Percentiles rank a stretch among this genome's conserved stretches.
These are phyloP conservation scores for Phytophthora boehmeriae DNA, from an alignment of 352 stramenopile species.

Conservation along the genomic window DNA sequence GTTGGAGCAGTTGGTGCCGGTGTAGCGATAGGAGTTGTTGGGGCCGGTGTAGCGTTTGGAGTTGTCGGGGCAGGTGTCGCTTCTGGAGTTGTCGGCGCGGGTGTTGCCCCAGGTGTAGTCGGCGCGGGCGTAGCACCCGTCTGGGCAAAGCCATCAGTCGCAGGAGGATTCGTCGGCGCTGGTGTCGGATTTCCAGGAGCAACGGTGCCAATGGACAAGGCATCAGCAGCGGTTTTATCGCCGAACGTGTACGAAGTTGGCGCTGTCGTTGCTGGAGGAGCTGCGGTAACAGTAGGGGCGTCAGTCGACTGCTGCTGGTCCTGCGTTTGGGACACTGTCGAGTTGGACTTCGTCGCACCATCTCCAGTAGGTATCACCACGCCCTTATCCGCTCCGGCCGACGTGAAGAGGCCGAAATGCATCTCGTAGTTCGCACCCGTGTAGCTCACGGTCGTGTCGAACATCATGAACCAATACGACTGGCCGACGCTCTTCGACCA, in stretches of 20 bases:
- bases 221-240: constrained; percentile 16
- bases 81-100: constrained; percentile 2
- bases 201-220: constrained; percentile 23
- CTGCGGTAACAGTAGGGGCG: neutral
- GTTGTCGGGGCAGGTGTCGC: neutral
- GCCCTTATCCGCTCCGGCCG: constrained; percentile 39
- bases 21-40: constrained; percentile 4
- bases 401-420: constrained; percentile 60
- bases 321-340: constrained; percentile 13
- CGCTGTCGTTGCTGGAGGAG: constrained; percentile 2
- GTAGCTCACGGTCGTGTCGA: constrained; percentile 60
- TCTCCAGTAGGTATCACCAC: constrained; percentile 37
- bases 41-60: neutral
- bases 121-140: neutral
- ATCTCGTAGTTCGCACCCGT: constrained; percentile 56
- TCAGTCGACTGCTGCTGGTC: constrained; percentile 12
- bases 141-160: neutral
- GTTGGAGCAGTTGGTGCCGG: neutral
- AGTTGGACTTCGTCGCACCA: constrained; percentile 13
- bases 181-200: constrained; percentile 6
- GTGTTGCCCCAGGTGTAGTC: constrained; percentile 4
- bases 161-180: neutral
- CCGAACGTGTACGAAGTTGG: constrained; percentile 23
- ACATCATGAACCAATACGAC: constrained; percentile 78
- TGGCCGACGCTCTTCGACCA: constrained; percentile 41